phyloP scores from a whole-genome alignment of 2,329 filamentous ascomycete genomes.

The Cercospora sojina region DNA sequence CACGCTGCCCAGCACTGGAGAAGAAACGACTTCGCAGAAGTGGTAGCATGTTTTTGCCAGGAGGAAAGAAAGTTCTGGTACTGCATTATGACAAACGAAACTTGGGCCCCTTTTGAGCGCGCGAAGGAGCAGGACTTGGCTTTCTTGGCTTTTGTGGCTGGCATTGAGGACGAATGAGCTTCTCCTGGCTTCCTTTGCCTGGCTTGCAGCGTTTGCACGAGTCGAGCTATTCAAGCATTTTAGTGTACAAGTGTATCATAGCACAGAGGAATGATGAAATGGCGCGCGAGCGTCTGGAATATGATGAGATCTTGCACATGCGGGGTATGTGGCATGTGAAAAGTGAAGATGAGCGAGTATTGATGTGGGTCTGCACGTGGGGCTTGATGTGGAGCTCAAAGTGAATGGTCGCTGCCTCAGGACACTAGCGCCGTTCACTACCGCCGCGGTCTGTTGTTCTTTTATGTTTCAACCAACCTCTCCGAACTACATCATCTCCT shows the following conservation, averaged over 20 bases:
- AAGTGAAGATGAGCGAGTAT: too few relatives aligned
- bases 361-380: too few relatives aligned
- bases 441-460: too few relatives aligned
- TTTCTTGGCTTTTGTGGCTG: neutral
- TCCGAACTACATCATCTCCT: too few relatives aligned
- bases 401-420: too few relatives aligned
- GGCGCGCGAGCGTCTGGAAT: slow-evolving; percentile 4
- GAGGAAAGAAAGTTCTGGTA: neutral
- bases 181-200: neutral
- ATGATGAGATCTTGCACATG: neutral
- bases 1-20: neutral
- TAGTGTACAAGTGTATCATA: slow-evolving; percentile 14
- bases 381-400: too few relatives aligned
- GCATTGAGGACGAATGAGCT: neutral
- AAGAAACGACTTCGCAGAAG: neutral
- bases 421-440: too few relatives aligned
- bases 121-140: neutral
- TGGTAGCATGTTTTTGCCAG: neutral
- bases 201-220: neutral
- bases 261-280: slow-evolving; percentile 13
- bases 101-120: neutral
- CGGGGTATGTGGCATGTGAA: too few relatives aligned
- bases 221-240: neutral
- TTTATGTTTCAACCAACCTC: too few relatives aligned
- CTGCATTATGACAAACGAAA: neutral